phyloP scores from a whole-genome alignment of 345 rosid species.

The Turritis glabra region DNA sequence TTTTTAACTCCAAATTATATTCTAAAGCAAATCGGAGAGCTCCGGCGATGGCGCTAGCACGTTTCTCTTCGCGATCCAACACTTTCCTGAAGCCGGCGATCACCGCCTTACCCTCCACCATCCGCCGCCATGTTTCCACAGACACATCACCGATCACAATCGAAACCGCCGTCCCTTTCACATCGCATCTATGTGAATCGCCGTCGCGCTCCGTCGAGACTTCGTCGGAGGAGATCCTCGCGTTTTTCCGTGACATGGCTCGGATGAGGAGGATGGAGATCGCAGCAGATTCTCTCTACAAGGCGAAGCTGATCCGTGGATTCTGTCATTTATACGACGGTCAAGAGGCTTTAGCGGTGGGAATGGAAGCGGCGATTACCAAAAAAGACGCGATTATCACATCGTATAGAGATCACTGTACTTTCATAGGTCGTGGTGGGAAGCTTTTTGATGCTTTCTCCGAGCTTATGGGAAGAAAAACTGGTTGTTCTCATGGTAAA shows the following conservation, averaged over 20 bases:
- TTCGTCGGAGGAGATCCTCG: constrained; percentile 58
- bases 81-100: constrained; percentile 43
- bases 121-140: constrained; percentile 73
- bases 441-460: constrained; percentile 65
- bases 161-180: constrained; percentile 87
- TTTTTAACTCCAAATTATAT: neutral
- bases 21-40: constrained; percentile 2
- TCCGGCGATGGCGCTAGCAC: constrained; percentile 66
- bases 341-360: constrained; percentile 89
- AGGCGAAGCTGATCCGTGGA: constrained; percentile 93
- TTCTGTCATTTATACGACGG: constrained; percentile 98
- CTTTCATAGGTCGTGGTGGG: constrained; percentile 85
- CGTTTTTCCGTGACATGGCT: constrained; percentile 89
- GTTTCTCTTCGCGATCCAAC: constrained; percentile 47
- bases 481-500: constrained; percentile 83
- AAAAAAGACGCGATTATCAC: constrained; percentile 82
- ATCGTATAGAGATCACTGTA: constrained; percentile 93
- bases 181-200: constrained; percentile 74
- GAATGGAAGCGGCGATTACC: constrained; percentile 93
- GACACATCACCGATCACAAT: constrained; percentile 65
- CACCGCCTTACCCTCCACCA: neutral
- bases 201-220: constrained; percentile 86
- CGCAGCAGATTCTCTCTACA: constrained; percentile 96
- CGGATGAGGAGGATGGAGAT: constrained; percentile 93
- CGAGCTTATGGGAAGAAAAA: constrained; percentile 96